phyloP scores from a whole-genome alignment of 345 rosid genomes.

The Brassica nigra region DNA sequence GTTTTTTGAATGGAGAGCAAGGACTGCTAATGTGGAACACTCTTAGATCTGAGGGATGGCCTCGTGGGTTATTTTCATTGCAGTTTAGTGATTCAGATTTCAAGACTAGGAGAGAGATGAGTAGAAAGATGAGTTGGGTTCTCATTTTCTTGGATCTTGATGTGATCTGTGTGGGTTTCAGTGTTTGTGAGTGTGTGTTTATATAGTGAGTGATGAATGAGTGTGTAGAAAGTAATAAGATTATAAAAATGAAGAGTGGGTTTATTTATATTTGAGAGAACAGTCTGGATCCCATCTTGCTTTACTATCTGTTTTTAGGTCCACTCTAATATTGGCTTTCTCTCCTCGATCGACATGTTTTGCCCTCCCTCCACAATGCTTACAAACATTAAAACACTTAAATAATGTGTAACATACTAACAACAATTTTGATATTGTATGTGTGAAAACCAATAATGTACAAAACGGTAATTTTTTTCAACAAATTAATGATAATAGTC shows the following conservation, averaged over 20 bases:
- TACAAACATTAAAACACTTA: not conserved
- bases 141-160: constrained; percentile 41
- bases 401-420: not conserved
- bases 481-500: not conserved
- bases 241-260: constrained; percentile 30
- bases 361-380: constrained; percentile 22
- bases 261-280: constrained; percentile 22
- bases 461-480: no score
- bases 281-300: constrained; percentile 75
- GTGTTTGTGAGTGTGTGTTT: constrained; percentile 33
- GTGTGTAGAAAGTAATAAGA: constrained; percentile 27
- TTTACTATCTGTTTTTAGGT: constrained; percentile 23
- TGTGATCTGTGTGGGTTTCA: constrained; percentile 7
- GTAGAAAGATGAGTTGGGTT: constrained; percentile 31
- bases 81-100: constrained; percentile 47
- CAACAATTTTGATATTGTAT: not conserved
- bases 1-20: constrained; percentile 68
- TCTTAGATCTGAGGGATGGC: constrained; percentile 67
- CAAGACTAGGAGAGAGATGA: constrained; percentile 39
- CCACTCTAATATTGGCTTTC: constrained; percentile 33
- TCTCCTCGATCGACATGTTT: constrained; percentile 24
- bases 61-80: constrained; percentile 44
- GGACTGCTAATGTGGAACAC: constrained; percentile 79
- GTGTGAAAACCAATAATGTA: not conserved
- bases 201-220: constrained; percentile 35